Evolutionary conservation across 352 stramenopile genomes (phyloP).

Genomic region (Pilasporangium apinafurcum): DNA sequence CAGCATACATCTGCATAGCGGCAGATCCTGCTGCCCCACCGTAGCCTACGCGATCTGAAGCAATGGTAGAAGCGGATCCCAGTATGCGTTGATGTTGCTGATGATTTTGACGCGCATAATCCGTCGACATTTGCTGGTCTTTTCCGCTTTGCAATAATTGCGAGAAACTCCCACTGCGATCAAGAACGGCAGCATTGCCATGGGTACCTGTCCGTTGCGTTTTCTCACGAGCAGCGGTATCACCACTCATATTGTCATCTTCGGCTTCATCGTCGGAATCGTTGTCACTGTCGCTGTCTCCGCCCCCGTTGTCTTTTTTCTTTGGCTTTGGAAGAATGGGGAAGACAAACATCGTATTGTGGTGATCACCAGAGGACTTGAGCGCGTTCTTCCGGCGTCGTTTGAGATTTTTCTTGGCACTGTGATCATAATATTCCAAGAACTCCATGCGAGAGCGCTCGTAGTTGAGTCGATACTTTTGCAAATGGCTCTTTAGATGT

Average conservation of each 20-base stretch:
- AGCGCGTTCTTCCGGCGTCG: constrained; percentile 31
- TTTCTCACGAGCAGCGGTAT: constrained; percentile 8
- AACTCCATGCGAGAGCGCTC: constrained; percentile 81
- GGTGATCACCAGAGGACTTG: constrained; percentile 32
- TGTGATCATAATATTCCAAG: constrained; percentile 82
- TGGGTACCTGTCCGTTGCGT: constrained; percentile 5
- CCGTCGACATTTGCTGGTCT: constrained; percentile 1
- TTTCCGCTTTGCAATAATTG: constrained; percentile 10
- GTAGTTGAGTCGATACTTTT: constrained; percentile 88
- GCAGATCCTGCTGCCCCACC: not conserved
- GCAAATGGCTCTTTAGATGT: constrained; percentile 84
- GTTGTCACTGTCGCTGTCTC: constrained; percentile 32
- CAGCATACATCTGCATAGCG: constrained; percentile 6
- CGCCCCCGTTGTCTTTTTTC: constrained; percentile 17
- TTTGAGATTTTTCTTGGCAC: constrained; percentile 53
- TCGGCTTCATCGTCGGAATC: constrained; percentile 16
- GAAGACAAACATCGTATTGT: constrained; percentile 77
- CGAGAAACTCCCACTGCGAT: constrained; percentile 8
- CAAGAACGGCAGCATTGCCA: not conserved
- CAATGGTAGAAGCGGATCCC: not conserved
- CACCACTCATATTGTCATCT: constrained; percentile 11
- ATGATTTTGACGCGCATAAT: constrained; percentile 5
- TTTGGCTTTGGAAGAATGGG: constrained; percentile 59
- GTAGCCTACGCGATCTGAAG: constrained; percentile 4
- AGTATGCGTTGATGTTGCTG: constrained; percentile 7